Conservation (phyloP, 306 rosid species). For the Alnus rubra region DNA sequence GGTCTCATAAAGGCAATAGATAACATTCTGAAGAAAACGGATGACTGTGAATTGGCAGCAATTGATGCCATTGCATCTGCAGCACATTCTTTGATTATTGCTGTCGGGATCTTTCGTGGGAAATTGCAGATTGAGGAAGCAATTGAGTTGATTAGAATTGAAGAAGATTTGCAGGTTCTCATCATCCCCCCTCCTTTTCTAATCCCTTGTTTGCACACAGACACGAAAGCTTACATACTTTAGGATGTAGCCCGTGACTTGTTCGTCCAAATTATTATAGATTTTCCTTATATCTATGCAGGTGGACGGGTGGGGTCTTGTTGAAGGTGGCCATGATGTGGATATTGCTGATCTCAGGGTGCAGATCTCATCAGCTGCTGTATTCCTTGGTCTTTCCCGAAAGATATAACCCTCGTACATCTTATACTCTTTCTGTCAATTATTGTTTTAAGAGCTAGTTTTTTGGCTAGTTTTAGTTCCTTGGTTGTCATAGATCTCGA, state of each 20-base stretch:
- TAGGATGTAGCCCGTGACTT: neutral
- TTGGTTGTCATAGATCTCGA: slow-evolving; percentile 27
- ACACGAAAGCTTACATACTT: neutral
- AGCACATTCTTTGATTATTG: slow-evolving; percentile 73
- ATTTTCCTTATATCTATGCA: slow-evolving; percentile 29
- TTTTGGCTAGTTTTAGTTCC: slow-evolving; percentile 4
- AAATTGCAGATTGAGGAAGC: slow-evolving; percentile 80
- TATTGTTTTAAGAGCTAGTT: slow-evolving; percentile 28
- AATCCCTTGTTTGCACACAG: neutral
- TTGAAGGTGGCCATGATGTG: slow-evolving; percentile 98
- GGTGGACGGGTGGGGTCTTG: slow-evolving; percentile 94
- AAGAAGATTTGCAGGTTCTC: slow-evolving; percentile 90
- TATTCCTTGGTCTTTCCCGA: slow-evolving; percentile 80
- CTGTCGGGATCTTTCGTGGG: slow-evolving; percentile 58
- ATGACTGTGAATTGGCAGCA: slow-evolving; percentile 83
- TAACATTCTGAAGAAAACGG: slow-evolving; percentile 57
- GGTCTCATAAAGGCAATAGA: slow-evolving; percentile 66
- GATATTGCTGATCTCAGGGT: slow-evolving; percentile 83
- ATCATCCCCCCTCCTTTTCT: neutral
- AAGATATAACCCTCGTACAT: slow-evolving; percentile 31
- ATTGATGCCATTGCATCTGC: slow-evolving; percentile 82
- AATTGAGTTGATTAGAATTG: slow-evolving; percentile 76
- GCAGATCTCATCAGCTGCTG: slow-evolving; percentile 77
- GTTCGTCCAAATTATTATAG: slow-evolving; percentile 4
- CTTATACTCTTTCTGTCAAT: neutral